These are phyloP conservation scores for Rhynchospora tenuis DNA, from an alignment of 176 grass and related monocot species.

Conservation along the genomic window DNA sequence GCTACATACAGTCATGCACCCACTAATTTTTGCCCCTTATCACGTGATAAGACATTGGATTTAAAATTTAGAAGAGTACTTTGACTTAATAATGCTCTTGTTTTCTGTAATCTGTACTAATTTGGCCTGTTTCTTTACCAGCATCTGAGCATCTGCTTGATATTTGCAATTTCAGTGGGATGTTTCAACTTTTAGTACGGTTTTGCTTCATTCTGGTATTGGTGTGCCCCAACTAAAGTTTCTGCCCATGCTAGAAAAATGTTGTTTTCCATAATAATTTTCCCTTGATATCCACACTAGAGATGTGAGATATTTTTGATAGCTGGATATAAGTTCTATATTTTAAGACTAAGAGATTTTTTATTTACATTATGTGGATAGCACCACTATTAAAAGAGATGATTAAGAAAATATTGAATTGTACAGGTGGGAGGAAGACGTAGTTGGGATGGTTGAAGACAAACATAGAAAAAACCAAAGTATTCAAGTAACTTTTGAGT, in stretches of 20 bases:
- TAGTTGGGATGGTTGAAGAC: constrained; percentile 63
- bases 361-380: background rate
- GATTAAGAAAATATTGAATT: background rate
- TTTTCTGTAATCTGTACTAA: background rate
- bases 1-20: background rate
- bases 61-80: background rate
- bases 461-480: constrained; percentile 52
- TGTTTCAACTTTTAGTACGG: background rate
- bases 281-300: background rate
- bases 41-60: background rate
- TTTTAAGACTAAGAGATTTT: background rate
- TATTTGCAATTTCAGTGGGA: background rate
- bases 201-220: background rate
- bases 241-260: too few relatives aligned
- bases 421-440: constrained; percentile 69
- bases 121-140: background rate
- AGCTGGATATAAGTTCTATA: background rate
- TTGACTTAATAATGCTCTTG: background rate
- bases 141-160: background rate
- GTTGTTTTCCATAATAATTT: too few relatives aligned
- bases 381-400: background rate
- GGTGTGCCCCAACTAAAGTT: background rate
- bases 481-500: constrained; percentile 59
- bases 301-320: background rate
- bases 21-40: background rate